These are phyloP conservation scores for Vitellaria paradoxa DNA, from an alignment of 179 eudicot species.

Conservation along the genomic window DNA sequence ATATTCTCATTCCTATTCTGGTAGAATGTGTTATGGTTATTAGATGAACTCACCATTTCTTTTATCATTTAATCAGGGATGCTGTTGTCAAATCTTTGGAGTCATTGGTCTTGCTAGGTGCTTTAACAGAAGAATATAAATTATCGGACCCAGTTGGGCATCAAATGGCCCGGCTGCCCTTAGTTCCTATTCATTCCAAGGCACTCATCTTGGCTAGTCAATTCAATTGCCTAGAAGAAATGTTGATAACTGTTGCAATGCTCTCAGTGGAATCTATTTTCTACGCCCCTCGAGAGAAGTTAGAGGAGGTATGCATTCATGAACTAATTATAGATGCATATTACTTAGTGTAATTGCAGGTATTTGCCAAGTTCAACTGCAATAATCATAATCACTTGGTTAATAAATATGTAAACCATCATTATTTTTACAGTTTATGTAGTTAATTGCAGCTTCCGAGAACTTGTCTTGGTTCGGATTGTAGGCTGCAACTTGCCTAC, in stretches of 20 bases:
- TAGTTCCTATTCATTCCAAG: conserved; percentile 84
- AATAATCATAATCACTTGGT: not conserved
- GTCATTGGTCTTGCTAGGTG: conserved; percentile 76
- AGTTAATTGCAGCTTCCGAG: no score
- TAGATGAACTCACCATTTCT: not conserved
- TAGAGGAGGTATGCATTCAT: conserved; percentile 69
- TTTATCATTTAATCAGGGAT: conserved; percentile 48
- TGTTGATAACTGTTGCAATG: conserved; percentile 90
- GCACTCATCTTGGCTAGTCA: conserved; percentile 80
- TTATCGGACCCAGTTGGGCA: conserved; percentile 84
- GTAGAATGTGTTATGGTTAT: not conserved
- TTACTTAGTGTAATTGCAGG: not conserved
- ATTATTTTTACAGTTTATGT: no score
- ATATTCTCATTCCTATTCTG: not conserved
- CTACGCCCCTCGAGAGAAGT: conserved; percentile 83
- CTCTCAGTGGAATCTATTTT: conserved; percentile 95
- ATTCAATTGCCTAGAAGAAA: conserved; percentile 90
- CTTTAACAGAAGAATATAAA: conserved; percentile 80
- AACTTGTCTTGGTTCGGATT: no score
- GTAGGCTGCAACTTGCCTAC: not conserved
- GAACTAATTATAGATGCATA: not conserved
- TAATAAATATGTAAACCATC: not conserved
- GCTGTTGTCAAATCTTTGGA: conserved; percentile 78
- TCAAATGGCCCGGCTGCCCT: conserved; percentile 90
- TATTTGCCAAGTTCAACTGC: not conserved